Percentiles rank a stretch among this genome's conserved stretches.
These are phyloP conservation scores for Beta lomatogona DNA, from an alignment of 179 eudicot genomes.

Conservation along the genomic window DNA sequence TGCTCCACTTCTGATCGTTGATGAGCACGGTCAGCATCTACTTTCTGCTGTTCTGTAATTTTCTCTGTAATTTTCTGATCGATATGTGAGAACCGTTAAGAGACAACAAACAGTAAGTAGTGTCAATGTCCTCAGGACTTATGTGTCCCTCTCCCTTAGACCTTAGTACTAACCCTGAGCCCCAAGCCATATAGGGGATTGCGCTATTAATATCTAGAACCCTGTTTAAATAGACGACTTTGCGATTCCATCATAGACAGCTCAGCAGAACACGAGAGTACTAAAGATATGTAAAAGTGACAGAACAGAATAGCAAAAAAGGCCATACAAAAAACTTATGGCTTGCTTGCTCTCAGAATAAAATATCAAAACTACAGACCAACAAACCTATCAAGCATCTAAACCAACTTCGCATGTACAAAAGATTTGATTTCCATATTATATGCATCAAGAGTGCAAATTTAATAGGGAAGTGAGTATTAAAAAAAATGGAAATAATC, in stretches of 20 bases:
- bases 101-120: slow-evolving; percentile 1
- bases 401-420: not conserved
- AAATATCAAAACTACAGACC: not conserved
- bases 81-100: slow-evolving; percentile 74
- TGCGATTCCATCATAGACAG: not conserved
- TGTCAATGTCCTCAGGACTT: not conserved
- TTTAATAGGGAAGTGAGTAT: not conserved
- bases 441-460: too few species aligned
- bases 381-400: not conserved
- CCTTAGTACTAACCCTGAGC: not conserved
- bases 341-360: not conserved
- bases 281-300: not conserved
- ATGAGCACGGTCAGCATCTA: slow-evolving; percentile 87
- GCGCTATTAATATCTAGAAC: not conserved
- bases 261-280: not conserved
- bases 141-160: not conserved
- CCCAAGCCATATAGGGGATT: not conserved
- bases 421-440: not conserved
- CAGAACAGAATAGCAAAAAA: not conserved
- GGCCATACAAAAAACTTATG: not conserved
- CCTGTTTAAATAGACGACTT: not conserved
- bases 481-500: not conserved
- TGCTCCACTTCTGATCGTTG: slow-evolving; percentile 85
- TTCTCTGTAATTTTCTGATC: slow-evolving; percentile 76
- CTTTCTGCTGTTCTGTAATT: slow-evolving; percentile 87